Evolutionary conservation across 2,329 filamentous ascomycete species (phyloP), one percentile per base, ranked within the genome.

Genomic region (Phyllosticta capitalensis): DNA sequence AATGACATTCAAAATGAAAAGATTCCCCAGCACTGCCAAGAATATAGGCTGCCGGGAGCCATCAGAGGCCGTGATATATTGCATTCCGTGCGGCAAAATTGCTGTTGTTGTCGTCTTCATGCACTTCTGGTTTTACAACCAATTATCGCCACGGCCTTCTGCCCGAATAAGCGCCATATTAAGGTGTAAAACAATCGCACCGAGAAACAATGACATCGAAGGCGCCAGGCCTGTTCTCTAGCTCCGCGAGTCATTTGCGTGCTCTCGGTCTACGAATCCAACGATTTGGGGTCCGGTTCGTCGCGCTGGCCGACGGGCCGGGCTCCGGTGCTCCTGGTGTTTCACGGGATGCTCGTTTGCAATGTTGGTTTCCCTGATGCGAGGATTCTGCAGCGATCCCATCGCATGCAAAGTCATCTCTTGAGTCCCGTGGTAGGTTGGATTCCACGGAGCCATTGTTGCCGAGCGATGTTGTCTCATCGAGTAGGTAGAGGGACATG

Each of bases 21-120:
- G 54, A 19, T 57, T 19, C 7, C 61, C 63, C 55, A 63, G 62
- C 3, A 56, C 56, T 10, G 61, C 60, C n/a, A 66, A 51, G 26
- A 66, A 65, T 61, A 65, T 64, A 2, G 64, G 64, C 30, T 66
- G 65, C n/a, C 65, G 60, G 9, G 65, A 65, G 17, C 61, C 59
- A 59, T 66, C 63, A 7, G 56, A 38, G 54, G 60, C 61, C 19
- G 64, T 64, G 54, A 65, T 62, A 30, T 61, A 50, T 12, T 56
- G 50, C 62, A 64, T 64, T 22, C 49, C 51, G 33, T 24, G 22
- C 24, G 38, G 17, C 26, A 19, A 3, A 17, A 9, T n/a, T n/a
- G 24, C 22, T 30, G 12, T 24, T 22, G 30, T 48, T 5, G 38
- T 54, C 24, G 22, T 52, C 9, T 50, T 22, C 56, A 22, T 22